Evolutionary conservation across 768 basidiomycete species (phyloP).

Genomic region (Suillus occidentalis): DNA sequence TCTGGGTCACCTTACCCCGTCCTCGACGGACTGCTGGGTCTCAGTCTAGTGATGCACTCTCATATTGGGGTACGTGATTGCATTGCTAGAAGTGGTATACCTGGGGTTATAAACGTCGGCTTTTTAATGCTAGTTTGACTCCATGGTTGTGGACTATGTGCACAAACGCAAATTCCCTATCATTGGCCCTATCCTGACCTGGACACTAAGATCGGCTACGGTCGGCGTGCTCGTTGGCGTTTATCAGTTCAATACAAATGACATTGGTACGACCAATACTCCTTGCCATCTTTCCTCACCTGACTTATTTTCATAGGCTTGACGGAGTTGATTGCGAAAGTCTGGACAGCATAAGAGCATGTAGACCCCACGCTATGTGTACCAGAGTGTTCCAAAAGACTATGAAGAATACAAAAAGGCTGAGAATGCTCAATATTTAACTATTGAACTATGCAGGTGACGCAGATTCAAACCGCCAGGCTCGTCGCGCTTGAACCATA

Average conservation of each 20-base stretch:
- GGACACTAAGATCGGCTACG: constrained; percentile 77
- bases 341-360: constrained; percentile 72
- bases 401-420: not conserved
- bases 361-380: not conserved
- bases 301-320: constrained; percentile 50
- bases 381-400: not conserved
- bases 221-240: constrained; percentile 84
- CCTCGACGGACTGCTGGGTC: constrained; percentile 85
- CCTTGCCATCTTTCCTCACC: constrained; percentile 5
- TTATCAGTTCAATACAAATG: constrained; percentile 98
- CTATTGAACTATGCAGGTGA: not conserved
- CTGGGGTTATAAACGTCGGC: not conserved
- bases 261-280: constrained; percentile 70
- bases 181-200: constrained; percentile 65
- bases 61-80: constrained; percentile 80
- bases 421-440: not conserved
- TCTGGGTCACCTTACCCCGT: constrained; percentile 77
- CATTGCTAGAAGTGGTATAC: not conserved
- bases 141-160: constrained; percentile 82
- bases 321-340: constrained; percentile 79
- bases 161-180: constrained; percentile 91
- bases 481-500: not conserved
- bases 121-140: constrained; percentile 60
- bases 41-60: constrained; percentile 89
- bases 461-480: not conserved